Conservation (phyloP, 257 asterid species). For the Rehmannia glutinosa region DNA sequence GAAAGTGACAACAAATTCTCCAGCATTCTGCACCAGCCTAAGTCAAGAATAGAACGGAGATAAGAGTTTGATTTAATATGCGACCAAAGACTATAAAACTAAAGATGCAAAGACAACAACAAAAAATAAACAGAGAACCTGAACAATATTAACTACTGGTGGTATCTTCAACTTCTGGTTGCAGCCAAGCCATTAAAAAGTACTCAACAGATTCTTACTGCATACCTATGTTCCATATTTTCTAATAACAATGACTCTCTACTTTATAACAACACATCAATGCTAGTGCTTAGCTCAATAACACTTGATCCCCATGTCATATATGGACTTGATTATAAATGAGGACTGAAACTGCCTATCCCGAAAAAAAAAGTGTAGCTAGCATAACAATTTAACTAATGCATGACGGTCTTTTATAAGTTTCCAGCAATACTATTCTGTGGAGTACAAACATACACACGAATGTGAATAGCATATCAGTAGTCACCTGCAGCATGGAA, state of each 20-base stretch:
- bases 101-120: constrained; percentile 2
- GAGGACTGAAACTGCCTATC: not conserved
- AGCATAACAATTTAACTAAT: not conserved
- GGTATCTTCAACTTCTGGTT: not conserved
- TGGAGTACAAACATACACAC: constrained; percentile 16
- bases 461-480: constrained; percentile 16
- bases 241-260: not conserved
- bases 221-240: not conserved
- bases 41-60: constrained; percentile 16
- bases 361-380: not conserved
- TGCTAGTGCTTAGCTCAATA: not conserved
- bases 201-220: not conserved
- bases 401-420: not conserved
- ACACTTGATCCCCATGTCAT: not conserved
- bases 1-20: constrained; percentile 97
- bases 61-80: constrained; percentile 14
- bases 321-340: not conserved
- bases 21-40: constrained; percentile 98
- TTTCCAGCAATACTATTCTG: constrained; percentile 7
- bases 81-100: constrained; percentile 10
- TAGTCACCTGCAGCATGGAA: constrained; percentile 99
- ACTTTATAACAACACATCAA: not conserved
- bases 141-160: not conserved
- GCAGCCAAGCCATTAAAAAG: not conserved
- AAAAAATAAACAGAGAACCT: not conserved